Percentiles rank a stretch among this genome's conserved stretches.
Conservation (phyloP, 2,329 filamentous ascomycete genomes). For the Moelleriella libera region DNA sequence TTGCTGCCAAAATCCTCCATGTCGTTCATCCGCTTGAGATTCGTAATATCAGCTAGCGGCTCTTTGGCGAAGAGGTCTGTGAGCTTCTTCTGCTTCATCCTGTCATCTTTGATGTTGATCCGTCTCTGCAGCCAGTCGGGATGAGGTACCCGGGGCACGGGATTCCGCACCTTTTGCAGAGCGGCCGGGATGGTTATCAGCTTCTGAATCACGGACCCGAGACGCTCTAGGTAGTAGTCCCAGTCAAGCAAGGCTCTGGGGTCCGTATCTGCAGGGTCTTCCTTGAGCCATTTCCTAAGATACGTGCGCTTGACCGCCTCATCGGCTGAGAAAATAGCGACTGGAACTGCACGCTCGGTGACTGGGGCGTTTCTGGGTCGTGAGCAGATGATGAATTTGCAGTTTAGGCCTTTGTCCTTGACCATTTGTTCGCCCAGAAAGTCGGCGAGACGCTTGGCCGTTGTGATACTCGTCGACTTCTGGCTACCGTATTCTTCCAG, state of each 20-base stretch:
- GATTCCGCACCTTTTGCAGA: conserved; percentile 86
- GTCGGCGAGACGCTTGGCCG: conserved; percentile 83
- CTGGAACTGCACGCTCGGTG: conserved; percentile 84
- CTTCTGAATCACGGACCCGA: conserved; percentile 96
- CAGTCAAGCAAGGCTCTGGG: conserved; percentile 84
- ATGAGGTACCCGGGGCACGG: conserved; percentile 83
- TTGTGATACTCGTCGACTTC: conserved; percentile 99
- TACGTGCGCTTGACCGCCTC: conserved; percentile 77
- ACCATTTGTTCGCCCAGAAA: conserved; percentile 98
- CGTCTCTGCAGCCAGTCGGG: conserved; percentile 92
- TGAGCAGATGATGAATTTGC: conserved; percentile 97
- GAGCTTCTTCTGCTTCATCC: conserved; percentile 97
- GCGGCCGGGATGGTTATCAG: conserved; percentile 97
- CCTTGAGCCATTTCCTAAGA: conserved; percentile 87
- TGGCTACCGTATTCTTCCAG: conserved; percentile 90
- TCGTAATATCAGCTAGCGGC: conserved; percentile 58
- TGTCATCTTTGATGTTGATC: conserved; percentile 92
- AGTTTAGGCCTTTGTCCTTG: conserved; percentile 97
- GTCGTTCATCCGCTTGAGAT: conserved; percentile 49
- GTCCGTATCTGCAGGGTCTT: conserved; percentile 84
- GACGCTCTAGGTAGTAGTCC: conserved; percentile 91
- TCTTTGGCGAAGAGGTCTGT: conserved; percentile 72
- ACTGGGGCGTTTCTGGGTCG: conserved; percentile 79
- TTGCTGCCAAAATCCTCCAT: conserved; percentile 70
- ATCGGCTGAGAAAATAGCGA: conserved; percentile 94